Percentiles rank a stretch among this genome's conserved stretches.
Evolutionary conservation across 768 basidiomycete species (phyloP).

Genomic region (Lentinula edodes): DNA sequence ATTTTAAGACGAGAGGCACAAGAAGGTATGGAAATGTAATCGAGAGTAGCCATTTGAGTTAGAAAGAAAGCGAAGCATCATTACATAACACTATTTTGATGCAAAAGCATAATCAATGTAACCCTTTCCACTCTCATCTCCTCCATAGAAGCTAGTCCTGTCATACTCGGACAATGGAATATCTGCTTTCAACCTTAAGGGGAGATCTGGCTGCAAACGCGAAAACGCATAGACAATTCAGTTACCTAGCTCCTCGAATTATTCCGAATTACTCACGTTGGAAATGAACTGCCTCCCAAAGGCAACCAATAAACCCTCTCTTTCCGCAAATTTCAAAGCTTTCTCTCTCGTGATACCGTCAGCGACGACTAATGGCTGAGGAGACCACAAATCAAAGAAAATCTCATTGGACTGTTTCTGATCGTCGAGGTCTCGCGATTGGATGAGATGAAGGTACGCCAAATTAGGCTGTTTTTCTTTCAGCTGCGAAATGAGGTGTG

Average conservation of each 20-base stretch:
- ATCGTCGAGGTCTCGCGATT: constrained; percentile 19
- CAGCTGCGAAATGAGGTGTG: constrained; percentile 34
- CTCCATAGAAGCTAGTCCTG: constrained; percentile 16
- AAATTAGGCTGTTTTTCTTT: constrained; percentile 28
- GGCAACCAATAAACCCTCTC: constrained; percentile 19
- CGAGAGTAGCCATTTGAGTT: constrained; percentile 37
- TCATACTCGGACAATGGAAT: constrained; percentile 15
- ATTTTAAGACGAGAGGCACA: constrained; percentile 34
- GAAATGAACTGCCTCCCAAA: constrained; percentile 31
- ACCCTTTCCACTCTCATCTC: constrained; percentile 19
- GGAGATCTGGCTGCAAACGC: constrained; percentile 20
- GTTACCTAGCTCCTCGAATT: too few relatives aligned
- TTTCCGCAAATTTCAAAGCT: constrained; percentile 22
- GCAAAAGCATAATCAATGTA: constrained; percentile 27
- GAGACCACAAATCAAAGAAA: constrained; percentile 25
- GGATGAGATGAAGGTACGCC: constrained; percentile 40
- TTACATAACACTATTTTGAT: not conserved
- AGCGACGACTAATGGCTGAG: constrained; percentile 21
- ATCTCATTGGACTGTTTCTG: constrained; percentile 19
- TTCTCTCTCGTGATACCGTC: constrained; percentile 25
- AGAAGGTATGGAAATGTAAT: constrained; percentile 40
- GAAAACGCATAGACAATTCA: not conserved
- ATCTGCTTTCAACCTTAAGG: constrained; percentile 18
- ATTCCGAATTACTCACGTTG: constrained; percentile 16
- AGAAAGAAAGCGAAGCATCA: not conserved